These are phyloP conservation scores for Scytalidium sp. DNA, from an alignment of 2,329 filamentous ascomycete species.

Conservation along the genomic window DNA sequence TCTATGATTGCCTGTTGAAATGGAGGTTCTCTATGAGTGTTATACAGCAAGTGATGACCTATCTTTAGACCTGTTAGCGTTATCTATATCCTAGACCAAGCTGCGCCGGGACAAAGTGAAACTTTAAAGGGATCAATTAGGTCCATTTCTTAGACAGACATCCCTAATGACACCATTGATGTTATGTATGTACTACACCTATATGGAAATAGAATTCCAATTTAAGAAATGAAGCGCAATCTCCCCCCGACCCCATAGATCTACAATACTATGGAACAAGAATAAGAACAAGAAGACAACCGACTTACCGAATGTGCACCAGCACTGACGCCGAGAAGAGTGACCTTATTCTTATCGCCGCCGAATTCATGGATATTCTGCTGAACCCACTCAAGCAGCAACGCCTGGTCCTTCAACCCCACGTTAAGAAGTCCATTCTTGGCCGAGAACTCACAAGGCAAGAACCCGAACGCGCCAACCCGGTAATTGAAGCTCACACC, in stretches of 20 bases:
- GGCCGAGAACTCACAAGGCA: slow-evolving; percentile 50
- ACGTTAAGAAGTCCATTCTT: slow-evolving; percentile 58
- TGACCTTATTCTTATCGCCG: slow-evolving; percentile 55
- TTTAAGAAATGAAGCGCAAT: no score
- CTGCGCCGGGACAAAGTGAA: no score
- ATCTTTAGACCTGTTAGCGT: slow-evolving; percentile 39
- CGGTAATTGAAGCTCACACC: slow-evolving; percentile 59
- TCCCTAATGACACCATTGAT: neutral
- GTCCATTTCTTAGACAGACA: no score
- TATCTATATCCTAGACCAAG: no score
- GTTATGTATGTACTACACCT: neutral
- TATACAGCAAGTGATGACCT: slow-evolving; percentile 63
- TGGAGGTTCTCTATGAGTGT: slow-evolving; percentile 32
- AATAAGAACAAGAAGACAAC: slow-evolving; percentile 1
- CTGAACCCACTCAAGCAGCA: slow-evolving; percentile 57
- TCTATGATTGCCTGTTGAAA: slow-evolving; percentile 55
- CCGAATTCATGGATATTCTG: slow-evolving; percentile 59
- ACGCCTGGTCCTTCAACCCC: slow-evolving; percentile 60
- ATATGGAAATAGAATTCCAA: no score
- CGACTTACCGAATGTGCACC: slow-evolving; percentile 56
- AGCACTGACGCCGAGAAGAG: slow-evolving; percentile 59
- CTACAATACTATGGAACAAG: neutral
- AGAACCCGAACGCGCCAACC: slow-evolving; percentile 64
- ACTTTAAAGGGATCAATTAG: no score
- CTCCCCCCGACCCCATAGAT: no score